phyloP scores from a whole-genome alignment of 2,329 filamentous ascomycete genomes.

The Apiospora kogelbergensis region DNA sequence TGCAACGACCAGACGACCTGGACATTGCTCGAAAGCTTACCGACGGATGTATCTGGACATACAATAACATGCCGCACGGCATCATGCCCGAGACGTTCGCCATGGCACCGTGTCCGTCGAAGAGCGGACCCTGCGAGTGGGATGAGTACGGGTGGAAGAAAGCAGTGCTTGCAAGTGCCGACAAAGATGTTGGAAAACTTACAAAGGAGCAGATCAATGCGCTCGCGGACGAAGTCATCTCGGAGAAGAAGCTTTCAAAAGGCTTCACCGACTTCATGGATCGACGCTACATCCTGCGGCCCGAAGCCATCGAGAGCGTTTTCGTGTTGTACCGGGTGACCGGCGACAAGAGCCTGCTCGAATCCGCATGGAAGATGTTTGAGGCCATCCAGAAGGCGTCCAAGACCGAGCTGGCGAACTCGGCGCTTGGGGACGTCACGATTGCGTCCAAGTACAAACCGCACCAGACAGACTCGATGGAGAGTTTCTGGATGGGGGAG shows the following conservation, averaged over 20 bases:
- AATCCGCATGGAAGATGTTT: slow-evolving; percentile 76
- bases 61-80: slow-evolving; percentile 45
- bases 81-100: slow-evolving; percentile 53
- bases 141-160: slow-evolving; percentile 28
- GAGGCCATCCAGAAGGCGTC: slow-evolving; percentile 60
- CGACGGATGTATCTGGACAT: slow-evolving; percentile 52
- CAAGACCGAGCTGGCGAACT: slow-evolving; percentile 60
- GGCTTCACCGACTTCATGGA: slow-evolving; percentile 58
- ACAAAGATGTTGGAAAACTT: slow-evolving; percentile 10
- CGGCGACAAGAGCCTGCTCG: slow-evolving; percentile 62
- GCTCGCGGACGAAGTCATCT: slow-evolving; percentile 20
- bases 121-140: slow-evolving; percentile 24
- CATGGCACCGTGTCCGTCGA: slow-evolving; percentile 30
- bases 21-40: slow-evolving; percentile 44
- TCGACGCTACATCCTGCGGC: slow-evolving; percentile 64
- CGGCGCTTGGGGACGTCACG: slow-evolving; percentile 58
- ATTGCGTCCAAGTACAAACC: slow-evolving; percentile 44
- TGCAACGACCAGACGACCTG: slow-evolving; percentile 41
- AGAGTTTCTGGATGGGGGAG: slow-evolving; percentile 18
- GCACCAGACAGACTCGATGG: slow-evolving; percentile 25
- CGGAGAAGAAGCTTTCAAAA: slow-evolving; percentile 39
- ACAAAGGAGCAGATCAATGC: not conserved
- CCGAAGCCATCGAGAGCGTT: slow-evolving; percentile 78
- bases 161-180: slow-evolving; percentile 20
- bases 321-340: slow-evolving; percentile 77